A percentile compares a stretch with the other conserved stretches of the same genome.
Evolutionary conservation across 2,329 filamentous ascomycete genomes (phyloP).

Genomic region (Xenoacremonium recifei): DNA sequence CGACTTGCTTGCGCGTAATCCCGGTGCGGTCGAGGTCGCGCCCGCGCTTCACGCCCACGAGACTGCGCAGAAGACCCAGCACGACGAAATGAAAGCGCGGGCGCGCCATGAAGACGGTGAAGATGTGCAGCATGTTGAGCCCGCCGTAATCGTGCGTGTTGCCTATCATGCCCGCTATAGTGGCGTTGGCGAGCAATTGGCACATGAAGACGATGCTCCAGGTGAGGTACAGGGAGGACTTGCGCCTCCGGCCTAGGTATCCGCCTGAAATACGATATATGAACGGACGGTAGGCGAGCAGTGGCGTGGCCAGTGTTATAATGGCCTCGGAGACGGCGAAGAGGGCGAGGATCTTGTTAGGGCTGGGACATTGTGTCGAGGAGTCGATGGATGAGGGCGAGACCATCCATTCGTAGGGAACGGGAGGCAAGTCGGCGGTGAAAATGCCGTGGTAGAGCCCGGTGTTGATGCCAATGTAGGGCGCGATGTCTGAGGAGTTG

Average conservation of each 20-base stretch:
- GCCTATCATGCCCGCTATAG: conserved; percentile 18
- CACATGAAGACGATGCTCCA: conserved; percentile 16
- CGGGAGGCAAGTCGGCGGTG: conserved; percentile 11
- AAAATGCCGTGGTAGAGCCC: conserved; percentile 13
- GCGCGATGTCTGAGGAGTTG: conserved; percentile 14
- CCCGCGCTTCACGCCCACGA: conserved; percentile 9
- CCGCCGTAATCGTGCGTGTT: conserved; percentile 17
- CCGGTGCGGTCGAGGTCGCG: conserved; percentile 18
- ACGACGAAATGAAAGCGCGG: conserved; percentile 20
- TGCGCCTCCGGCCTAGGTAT: conserved; percentile 12
- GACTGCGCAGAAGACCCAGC: conserved; percentile 16
- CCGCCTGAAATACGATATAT: conserved; percentile 15
- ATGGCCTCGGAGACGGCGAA: conserved; percentile 20
- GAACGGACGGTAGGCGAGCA: conserved; percentile 18
- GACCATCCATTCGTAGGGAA: conserved; percentile 23
- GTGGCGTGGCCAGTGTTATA: conserved; percentile 9
- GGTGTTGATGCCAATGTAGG: conserved; percentile 19
- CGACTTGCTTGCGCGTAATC: conserved; percentile 12
- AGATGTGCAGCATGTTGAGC: conserved; percentile 22
- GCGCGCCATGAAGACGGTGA: conserved; percentile 19
- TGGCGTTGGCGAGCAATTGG: conserved; percentile 19
- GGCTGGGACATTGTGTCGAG: conserved; percentile 10
- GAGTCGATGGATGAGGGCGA: conserved; percentile 11
- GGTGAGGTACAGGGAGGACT: conserved; percentile 8
- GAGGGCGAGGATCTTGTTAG: conserved; percentile 10